phyloP scores from a whole-genome alignment of 2,329 filamentous ascomycete species.

The Thermoascus crustaceus region DNA sequence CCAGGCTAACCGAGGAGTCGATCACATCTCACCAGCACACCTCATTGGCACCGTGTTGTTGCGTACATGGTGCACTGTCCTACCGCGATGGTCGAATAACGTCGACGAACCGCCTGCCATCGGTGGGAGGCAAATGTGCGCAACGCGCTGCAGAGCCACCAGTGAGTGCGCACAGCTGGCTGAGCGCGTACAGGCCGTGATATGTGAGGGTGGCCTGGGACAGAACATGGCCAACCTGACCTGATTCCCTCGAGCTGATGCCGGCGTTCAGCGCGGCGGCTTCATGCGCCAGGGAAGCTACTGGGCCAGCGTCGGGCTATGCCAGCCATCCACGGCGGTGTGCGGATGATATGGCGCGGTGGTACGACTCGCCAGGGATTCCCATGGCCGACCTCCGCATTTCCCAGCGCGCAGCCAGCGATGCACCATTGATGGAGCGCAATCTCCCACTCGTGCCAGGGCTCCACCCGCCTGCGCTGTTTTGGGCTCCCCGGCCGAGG shows the following conservation, averaged over 20 bases:
- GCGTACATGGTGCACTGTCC: conserved; percentile 1
- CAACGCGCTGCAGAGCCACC: too few relatives aligned
- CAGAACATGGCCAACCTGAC: background rate
- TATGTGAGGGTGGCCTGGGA: background rate
- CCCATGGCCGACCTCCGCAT: conserved; percentile 5
- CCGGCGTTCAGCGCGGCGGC: background rate
- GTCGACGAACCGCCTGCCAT: background rate
- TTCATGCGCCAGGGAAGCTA: background rate
- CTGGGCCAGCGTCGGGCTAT: background rate
- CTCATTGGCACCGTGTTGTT: conserved; percentile 3
- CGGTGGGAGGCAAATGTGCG: too few relatives aligned
- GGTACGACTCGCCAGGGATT: background rate
- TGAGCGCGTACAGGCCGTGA: too few relatives aligned
- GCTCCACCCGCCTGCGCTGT: conserved; percentile 16
- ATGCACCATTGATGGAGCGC: conserved; percentile 1
- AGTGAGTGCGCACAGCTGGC: too few relatives aligned
- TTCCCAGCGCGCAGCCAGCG: background rate
- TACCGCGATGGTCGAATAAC: background rate
- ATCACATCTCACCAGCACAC: conserved; percentile 1
- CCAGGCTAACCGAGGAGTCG: conserved; percentile 1
- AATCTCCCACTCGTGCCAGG: conserved; percentile 16
- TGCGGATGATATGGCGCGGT: background rate
- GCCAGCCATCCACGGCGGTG: background rate
- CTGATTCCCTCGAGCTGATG: background rate
- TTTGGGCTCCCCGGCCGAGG: conserved; percentile 17